These are phyloP conservation scores for Colletotrichum sp. DNA, from an alignment of 2,329 filamentous ascomycete genomes.

Conservation along the genomic window DNA sequence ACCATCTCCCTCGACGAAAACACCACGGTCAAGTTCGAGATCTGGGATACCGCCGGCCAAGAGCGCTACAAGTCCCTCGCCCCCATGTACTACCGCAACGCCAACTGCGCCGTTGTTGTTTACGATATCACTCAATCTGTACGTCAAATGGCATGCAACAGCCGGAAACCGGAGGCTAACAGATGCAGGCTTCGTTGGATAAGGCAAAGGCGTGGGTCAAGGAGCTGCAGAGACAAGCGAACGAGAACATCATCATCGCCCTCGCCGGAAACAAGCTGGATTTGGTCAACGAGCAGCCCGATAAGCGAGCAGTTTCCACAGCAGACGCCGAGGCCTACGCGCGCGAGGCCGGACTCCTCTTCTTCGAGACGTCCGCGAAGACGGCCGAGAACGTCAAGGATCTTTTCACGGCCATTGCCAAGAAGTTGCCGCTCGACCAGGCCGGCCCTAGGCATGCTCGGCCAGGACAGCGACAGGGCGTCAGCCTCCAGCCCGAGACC, in stretches of 20 bases:
- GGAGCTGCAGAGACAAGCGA: conserved; percentile 96
- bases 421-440: conserved; percentile 96
- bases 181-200: conserved; percentile 83
- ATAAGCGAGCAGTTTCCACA: conserved; percentile 90
- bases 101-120: conserved; percentile 98
- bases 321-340: conserved; percentile 96
- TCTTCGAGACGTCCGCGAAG: conserved; percentile 99
- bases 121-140: conserved; percentile 99
- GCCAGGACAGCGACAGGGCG: conserved; percentile 63
- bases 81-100: conserved; percentile 99
- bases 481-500: conserved; percentile 61
- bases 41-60: conserved; percentile 98
- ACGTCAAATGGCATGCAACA: conserved; percentile 42
- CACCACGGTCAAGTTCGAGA: conserved; percentile 99
- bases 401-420: conserved; percentile 95
- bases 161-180: conserved; percentile 26
- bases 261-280: conserved; percentile 98
- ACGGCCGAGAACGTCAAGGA: conserved; percentile 95
- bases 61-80: conserved; percentile 99
- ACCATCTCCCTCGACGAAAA: conserved; percentile 98
- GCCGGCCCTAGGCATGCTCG: conserved; percentile 88
- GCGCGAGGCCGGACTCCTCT: conserved; percentile 88
- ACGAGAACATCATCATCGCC: conserved; percentile 99
- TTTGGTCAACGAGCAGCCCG: conserved; percentile 90
- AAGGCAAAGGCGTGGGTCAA: conserved; percentile 99